Percentiles rank a stretch among this genome's conserved stretches.
Evolutionary conservation across 805 yeast species (phyloP).

Genomic region (Spathaspora passalidarum): DNA sequence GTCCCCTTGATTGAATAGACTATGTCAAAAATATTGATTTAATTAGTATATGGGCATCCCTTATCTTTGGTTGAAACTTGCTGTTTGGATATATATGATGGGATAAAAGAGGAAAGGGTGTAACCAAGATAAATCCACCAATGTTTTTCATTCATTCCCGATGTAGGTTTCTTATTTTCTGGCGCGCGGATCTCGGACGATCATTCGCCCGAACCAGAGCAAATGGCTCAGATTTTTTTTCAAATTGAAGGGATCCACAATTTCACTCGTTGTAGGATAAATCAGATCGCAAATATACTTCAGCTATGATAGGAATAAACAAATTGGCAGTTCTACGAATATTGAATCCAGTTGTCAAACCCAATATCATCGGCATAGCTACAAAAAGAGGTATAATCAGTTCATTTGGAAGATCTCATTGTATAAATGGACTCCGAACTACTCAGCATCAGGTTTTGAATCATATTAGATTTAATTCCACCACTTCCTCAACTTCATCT

Average conservation of each 20-base stretch:
- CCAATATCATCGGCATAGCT: not conserved
- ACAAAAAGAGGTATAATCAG: not conserved
- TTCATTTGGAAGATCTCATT: not conserved
- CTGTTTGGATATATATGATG: too few relatives aligned
- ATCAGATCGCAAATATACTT: too few relatives aligned
- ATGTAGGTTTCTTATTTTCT: not conserved
- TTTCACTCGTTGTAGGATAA: not conserved
- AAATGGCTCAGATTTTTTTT: not conserved
- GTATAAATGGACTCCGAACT: not conserved
- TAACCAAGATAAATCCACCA: too few relatives aligned
- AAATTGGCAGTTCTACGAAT: conserved; percentile 2
- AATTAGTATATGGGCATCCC: too few relatives aligned
- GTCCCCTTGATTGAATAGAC: too few relatives aligned
- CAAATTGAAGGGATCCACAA: not conserved
- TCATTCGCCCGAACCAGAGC: not conserved
- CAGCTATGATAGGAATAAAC: not conserved
- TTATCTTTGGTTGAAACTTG: too few relatives aligned
- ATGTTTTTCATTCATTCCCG: not conserved
- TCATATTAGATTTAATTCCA: conserved; percentile 1
- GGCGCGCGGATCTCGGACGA: not conserved
- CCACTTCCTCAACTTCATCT: not conserved
- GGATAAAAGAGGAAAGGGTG: too few relatives aligned
- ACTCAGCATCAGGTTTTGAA: not conserved
- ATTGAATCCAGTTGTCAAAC: not conserved
- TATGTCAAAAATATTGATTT: too few relatives aligned